Evolutionary conservation across 202 grass and related monocot species (phyloP).

Genomic region (Digitaria exilis): DNA sequence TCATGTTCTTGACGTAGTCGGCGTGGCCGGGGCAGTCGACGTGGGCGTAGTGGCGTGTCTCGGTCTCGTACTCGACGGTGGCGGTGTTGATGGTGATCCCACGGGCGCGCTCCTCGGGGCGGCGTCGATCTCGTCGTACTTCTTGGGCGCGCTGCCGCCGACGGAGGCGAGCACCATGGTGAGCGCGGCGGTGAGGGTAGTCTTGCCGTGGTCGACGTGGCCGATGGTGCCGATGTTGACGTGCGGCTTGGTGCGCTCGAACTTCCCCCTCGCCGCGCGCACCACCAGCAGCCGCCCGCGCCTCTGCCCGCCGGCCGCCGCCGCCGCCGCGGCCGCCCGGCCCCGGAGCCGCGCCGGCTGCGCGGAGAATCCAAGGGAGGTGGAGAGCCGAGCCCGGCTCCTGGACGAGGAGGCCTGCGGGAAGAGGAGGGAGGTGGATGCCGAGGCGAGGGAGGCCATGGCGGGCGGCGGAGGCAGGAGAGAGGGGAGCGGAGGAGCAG

Average conservation of each 20-base stretch:
- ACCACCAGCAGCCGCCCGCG: conserved; percentile 66
- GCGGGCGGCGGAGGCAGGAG: conserved; percentile 35
- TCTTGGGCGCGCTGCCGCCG: conserved; percentile 84
- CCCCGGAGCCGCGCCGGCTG: conserved; percentile 37
- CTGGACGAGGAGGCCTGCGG: conserved; percentile 55
- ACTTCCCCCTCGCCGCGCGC: conserved; percentile 87
- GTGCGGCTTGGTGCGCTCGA: conserved; percentile 95
- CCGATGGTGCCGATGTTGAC: conserved; percentile 99
- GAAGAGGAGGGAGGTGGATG: conserved; percentile 57
- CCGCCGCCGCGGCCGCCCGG: conserved; percentile 25
- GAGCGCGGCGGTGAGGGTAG: conserved; percentile 88
- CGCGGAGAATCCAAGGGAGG: conserved; percentile 44
- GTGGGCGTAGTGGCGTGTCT: conserved; percentile 91
- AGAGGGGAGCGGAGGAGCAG: background rate
- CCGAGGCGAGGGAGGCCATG: conserved; percentile 69
- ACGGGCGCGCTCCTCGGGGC: conserved; percentile 93
- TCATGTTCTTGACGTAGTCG: conserved; percentile 99
- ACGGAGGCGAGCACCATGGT: conserved; percentile 94
- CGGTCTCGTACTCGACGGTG: conserved; percentile 99
- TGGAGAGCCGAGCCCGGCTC: conserved; percentile 35
- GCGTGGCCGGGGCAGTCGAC: conserved; percentile 96
- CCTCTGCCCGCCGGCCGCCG: conserved; percentile 15
- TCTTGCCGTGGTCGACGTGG: conserved; percentile 99
- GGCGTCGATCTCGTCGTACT: conserved; percentile 99
- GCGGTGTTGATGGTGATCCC: conserved; percentile 99